These are phyloP conservation scores for Lipomyces chichibuensis DNA, from an alignment of 805 yeast genomes.

Conservation along the genomic window DNA sequence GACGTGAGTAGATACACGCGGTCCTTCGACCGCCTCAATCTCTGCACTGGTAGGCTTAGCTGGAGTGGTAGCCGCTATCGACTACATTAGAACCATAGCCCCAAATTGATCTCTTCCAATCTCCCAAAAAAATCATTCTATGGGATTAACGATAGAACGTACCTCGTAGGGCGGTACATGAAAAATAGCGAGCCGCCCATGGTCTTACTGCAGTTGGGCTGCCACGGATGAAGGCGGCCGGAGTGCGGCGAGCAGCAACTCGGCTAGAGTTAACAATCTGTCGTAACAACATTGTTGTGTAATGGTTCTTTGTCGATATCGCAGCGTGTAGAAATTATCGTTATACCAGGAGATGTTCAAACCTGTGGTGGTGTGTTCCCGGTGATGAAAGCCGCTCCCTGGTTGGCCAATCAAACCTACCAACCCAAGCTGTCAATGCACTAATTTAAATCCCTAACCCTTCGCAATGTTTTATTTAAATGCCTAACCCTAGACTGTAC, in stretches of 20 bases:
- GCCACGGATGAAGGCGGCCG: conserved; percentile 8
- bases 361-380: neutral
- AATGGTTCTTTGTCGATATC: neutral
- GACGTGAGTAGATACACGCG: conserved; percentile 46
- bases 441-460: neutral
- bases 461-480: neutral
- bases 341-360: neutral
- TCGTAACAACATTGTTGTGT: conserved; percentile 18
- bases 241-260: conserved; percentile 19
- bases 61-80: neutral
- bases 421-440: neutral
- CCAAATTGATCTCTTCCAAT: neutral
- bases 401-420: conserved; percentile 1
- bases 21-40: conserved; percentile 8
- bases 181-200: conserved; percentile 21
- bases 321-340: neutral
- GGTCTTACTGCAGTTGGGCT: conserved; percentile 1
- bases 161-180: conserved; percentile 26
- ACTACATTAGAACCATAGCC: neutral
- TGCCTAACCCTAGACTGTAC: too few species aligned
- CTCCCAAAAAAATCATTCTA: neutral
- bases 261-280: conserved; percentile 23
- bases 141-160: neutral
- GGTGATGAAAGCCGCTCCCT: neutral
- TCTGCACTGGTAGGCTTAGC: conserved; percentile 2